A percentile compares a stretch with the other conserved stretches of the same genome.
These are phyloP conservation scores for Chrysochromulina tobinii DNA, from an alignment of 78 protist species.

Conservation along the genomic window DNA sequence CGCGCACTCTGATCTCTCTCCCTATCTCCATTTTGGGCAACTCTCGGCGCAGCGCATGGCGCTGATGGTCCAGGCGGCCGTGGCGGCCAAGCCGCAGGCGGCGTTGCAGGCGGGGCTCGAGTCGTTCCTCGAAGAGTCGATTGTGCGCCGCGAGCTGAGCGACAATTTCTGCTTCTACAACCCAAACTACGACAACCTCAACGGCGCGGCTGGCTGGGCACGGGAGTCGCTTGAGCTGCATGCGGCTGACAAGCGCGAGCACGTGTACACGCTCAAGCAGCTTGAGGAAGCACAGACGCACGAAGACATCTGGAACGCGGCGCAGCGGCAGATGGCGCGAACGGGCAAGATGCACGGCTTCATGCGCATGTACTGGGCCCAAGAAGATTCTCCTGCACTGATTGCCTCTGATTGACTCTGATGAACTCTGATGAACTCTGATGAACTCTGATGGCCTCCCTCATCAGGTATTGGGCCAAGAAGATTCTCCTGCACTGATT, in stretches of 20 bases:
- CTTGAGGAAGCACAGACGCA: constrained; percentile 55
- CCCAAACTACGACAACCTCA: constrained; percentile 47
- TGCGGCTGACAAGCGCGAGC: constrained; percentile 44
- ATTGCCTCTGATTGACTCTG: too few relatives aligned
- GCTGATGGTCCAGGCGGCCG: background rate
- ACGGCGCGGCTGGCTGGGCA: constrained; percentile 63
- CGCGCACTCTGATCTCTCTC: constrained; percentile 26
- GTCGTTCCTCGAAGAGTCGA: constrained; percentile 51
- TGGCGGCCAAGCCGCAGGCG: too few relatives aligned
- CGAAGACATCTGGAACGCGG: constrained; percentile 82
- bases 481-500: too few relatives aligned
- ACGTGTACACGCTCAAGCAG: constrained; percentile 46
- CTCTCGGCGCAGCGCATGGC: constrained; percentile 46
- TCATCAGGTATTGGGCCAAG: constrained; percentile 36
- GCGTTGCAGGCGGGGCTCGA: background rate
- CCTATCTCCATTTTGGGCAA: constrained; percentile 67
- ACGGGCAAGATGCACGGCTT: constrained; percentile 76
- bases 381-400: too few relatives aligned
- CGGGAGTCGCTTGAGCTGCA: constrained; percentile 56
- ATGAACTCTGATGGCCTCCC: too few relatives aligned
- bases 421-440: too few relatives aligned
- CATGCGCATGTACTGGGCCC: constrained; percentile 32
- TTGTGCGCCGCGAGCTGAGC: constrained; percentile 69
- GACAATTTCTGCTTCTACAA: constrained; percentile 74
- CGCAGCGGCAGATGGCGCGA: constrained; percentile 55